Evolutionary conservation across 768 basidiomycete genomes (phyloP), one percentile per base, ranked within the genome.

Genomic region (Steccherinum ochraceum): DNA sequence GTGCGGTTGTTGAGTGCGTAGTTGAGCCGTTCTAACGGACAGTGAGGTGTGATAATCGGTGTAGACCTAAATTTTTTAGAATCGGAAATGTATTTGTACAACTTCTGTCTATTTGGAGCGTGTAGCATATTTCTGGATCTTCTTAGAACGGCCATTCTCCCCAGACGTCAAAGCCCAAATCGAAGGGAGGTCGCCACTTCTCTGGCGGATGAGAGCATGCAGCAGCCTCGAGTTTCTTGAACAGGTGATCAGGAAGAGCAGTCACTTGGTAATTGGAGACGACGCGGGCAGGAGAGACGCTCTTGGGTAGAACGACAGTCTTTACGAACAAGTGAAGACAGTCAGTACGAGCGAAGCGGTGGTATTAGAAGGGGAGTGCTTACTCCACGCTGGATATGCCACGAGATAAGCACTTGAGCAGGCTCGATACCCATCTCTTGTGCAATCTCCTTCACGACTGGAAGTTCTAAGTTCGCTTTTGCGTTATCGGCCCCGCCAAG

Each of bases 381-480:
- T 61, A 86, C 83, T 11, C 88, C 86, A 19, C 85, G 80, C 65
- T 86, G 86, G 46, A 87, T 74, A 59, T 83, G 80, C 87, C 88
- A 89, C 1, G 80, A 83, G 58, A 88, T 79, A 46, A 86, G 70
- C 23, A 82, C 83, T 59, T 87, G 84, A 2, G 86, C 86, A 19
- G 86, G 86, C 2, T 84, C 86, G 48, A 89, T 80, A 2, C 78
- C 76, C 49, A 87, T 74, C 53, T 80, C 74, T 49, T 73, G 58
- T 12, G 86, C 83, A 51, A 86, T 79, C 39, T 69, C 63, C 59
- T 77, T 74, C 16, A 85, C 74, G 74, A 76, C 80, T 16, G 83
- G 81, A 26, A 83, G 67, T n/a, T 71, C 59, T 43, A 89, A 75
- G 7, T 75, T 75, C 52, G 78, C 71, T 50, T 74, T 71, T 5